A percentile compares a stretch with the other conserved stretches of the same genome.
Evolutionary conservation across 352 stramenopile genomes (phyloP).

Genomic region (Globisporangium abappressorium): DNA sequence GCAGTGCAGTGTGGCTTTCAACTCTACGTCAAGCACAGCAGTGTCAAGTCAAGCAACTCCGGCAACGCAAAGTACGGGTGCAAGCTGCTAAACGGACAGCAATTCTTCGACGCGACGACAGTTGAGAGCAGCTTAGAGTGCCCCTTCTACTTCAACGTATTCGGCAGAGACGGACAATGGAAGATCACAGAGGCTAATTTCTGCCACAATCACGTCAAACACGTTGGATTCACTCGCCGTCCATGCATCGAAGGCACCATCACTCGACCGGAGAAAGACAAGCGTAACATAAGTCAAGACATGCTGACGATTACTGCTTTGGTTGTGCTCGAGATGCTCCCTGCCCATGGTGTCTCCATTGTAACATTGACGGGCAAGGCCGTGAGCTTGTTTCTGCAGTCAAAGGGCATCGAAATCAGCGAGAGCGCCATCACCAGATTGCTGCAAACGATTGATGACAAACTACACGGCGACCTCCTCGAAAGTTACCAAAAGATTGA

Average conservation of each 20-base stretch:
- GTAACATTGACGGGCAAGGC: not conserved
- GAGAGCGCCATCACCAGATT: not conserved
- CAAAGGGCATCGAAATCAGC: not conserved
- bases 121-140: not conserved
- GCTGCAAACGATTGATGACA: not conserved
- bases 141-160: not conserved
- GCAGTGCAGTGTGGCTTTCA: not conserved
- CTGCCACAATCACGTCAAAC: not conserved
- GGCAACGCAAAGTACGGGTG: not conserved
- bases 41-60: not conserved
- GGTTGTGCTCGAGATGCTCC: not conserved
- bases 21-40: not conserved
- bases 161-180: not conserved
- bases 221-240: not conserved
- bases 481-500: constrained; percentile 24
- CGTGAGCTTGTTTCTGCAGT: not conserved
- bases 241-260: not conserved
- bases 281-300: not conserved
- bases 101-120: not conserved
- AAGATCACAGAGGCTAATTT: not conserved
- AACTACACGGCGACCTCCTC: constrained; percentile 21
- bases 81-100: not conserved
- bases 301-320: not conserved
- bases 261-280: not conserved
- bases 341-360: not conserved